phyloP scores from a whole-genome alignment of 1,284 basidiomycete genomes.

The Cryptococcus floricola region DNA sequence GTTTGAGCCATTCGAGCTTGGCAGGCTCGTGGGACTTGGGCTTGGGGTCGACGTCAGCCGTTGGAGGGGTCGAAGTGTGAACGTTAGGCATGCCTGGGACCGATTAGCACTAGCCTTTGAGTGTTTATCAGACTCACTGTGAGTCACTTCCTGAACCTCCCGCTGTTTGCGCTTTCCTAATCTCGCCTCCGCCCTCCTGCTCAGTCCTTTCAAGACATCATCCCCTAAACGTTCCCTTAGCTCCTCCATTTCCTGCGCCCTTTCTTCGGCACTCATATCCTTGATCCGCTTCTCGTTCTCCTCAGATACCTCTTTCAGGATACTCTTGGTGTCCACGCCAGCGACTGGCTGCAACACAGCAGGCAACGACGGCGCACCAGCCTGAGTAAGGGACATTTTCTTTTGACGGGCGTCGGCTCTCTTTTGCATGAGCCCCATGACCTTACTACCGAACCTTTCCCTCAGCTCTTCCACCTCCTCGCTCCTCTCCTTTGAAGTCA shows the following conservation, averaged over 20 bases:
- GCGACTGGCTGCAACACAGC: too few species aligned
- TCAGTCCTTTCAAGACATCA: constrained; percentile 60
- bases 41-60: background rate
- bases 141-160: background rate
- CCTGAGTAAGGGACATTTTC: background rate
- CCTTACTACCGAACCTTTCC: constrained; percentile 61
- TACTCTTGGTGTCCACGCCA: too few species aligned
- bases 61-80: background rate
- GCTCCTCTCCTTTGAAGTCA: constrained; percentile 60
- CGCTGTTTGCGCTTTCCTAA: constrained; percentile 8
- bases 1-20: constrained; percentile 75
- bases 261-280: constrained; percentile 59
- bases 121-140: background rate
- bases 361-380: background rate
- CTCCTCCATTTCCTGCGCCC: constrained; percentile 59
- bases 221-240: constrained; percentile 65
- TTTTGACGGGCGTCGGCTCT: constrained; percentile 50
- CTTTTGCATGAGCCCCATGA: constrained; percentile 60
- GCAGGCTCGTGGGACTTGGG: constrained; percentile 53
- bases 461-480: constrained; percentile 61
- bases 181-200: constrained; percentile 53
- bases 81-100: background rate
- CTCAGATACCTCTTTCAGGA: background rate
- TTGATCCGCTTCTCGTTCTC: constrained; percentile 24
- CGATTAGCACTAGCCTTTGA: background rate